Conservation (phyloP, 306 rosid genomes). For the Quercus bicolor region DNA sequence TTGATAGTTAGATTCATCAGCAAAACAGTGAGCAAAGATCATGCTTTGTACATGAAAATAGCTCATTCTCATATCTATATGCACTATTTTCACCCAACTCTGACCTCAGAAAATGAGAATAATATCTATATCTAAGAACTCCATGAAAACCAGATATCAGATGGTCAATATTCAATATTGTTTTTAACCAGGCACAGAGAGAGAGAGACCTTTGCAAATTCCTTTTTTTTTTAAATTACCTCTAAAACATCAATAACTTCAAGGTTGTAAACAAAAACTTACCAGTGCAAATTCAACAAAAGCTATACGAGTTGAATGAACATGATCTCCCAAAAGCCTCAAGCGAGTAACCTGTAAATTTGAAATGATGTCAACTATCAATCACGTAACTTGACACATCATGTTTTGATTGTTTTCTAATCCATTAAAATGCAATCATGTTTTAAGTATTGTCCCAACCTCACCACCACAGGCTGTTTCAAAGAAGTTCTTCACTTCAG, state of each 20-base stretch:
- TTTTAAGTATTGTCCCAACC: constrained; percentile 43
- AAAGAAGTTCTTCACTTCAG: constrained; percentile 89
- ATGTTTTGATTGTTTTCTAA: background rate
- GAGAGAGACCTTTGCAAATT: too few species aligned
- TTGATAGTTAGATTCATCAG: too few species aligned
- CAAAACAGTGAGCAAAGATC: too few species aligned
- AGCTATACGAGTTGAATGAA: constrained; percentile 97
- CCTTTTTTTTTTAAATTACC: background rate
- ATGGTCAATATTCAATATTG: too few species aligned
- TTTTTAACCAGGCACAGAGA: too few species aligned
- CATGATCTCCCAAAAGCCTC: constrained; percentile 98
- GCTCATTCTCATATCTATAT: too few species aligned
- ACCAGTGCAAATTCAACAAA: constrained; percentile 90
- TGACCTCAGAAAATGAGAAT: too few species aligned
- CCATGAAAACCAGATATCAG: too few species aligned
- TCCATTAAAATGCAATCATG: constrained; percentile 9
- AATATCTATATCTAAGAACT: too few species aligned
- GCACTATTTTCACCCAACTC: too few species aligned
- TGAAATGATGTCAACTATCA: constrained; percentile 8
- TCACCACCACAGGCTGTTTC: constrained; percentile 94
- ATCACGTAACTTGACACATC: constrained; percentile 11
- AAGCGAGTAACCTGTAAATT: constrained; percentile 72
- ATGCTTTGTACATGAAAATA: too few species aligned
- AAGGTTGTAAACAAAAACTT: constrained; percentile 8
- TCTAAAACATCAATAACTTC: background rate